Conservation (phyloP, 139 green algal species). For the Zygnema cylindricum region DNA sequence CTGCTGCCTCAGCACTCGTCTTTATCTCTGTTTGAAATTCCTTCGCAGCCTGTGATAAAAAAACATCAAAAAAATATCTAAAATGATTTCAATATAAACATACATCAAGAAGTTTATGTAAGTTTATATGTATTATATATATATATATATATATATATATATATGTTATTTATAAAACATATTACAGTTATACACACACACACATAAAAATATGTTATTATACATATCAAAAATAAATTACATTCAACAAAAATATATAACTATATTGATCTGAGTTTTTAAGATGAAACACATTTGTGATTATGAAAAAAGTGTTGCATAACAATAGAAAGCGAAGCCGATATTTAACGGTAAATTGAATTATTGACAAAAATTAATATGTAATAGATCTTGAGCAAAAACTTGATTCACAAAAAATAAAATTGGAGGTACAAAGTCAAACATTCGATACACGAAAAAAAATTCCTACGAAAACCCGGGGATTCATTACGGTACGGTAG, state of each 20-base stretch:
- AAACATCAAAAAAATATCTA: constrained; percentile 2
- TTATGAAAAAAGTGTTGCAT: too few species aligned
- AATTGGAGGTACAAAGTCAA: too few species aligned
- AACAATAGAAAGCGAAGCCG: too few species aligned
- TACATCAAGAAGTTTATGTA: neutral
- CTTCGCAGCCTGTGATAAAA: constrained; percentile 51
- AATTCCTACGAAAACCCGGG: too few species aligned
- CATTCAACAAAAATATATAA: neutral
- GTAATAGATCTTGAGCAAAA: too few species aligned
- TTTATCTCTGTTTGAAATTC: constrained; percentile 59
- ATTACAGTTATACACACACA: neutral
- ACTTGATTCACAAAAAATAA: too few species aligned
- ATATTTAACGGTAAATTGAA: too few species aligned
- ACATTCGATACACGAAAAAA: too few species aligned
- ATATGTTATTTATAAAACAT: neutral
- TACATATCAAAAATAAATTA: neutral
- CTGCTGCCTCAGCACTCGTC: constrained; percentile 10
- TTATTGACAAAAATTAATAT: too few species aligned
- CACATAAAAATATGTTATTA: neutral
- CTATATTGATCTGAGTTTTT: constrained; percentile 8
- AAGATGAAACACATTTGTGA: too few species aligned
- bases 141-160: too few species aligned
- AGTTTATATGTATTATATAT: neutral
- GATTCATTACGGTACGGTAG: too few species aligned
- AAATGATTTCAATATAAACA: neutral